Evolutionary conservation across 345 rosid species (phyloP).

Genomic region (Populus euphratica): DNA sequence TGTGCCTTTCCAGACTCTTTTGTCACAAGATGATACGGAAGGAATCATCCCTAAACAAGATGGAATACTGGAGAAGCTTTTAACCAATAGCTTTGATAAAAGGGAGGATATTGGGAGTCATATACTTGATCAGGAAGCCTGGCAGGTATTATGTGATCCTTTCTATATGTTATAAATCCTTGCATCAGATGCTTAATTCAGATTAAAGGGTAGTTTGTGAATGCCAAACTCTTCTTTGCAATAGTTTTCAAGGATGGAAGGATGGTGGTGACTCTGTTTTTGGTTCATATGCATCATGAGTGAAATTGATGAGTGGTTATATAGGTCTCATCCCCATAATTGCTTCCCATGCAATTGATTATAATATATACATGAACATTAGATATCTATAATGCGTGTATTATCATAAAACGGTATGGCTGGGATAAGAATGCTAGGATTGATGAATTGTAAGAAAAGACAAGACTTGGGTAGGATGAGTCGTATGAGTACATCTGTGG

Average conservation of each 20-base stretch:
- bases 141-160: slow-evolving; percentile 46
- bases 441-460: not conserved
- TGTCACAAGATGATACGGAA: slow-evolving; percentile 28
- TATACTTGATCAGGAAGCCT: slow-evolving; percentile 39
- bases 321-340: not conserved
- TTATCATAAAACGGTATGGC: not conserved
- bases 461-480: not conserved
- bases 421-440: not conserved
- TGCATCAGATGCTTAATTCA: slow-evolving; percentile 2
- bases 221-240: slow-evolving; percentile 2
- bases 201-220: slow-evolving; percentile 7
- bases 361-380: not conserved
- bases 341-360: not conserved
- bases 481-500: not conserved
- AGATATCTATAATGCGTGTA: not conserved
- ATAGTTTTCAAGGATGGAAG: not conserved
- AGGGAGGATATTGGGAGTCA: slow-evolving; percentile 48
- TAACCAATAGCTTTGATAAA: slow-evolving; percentile 33
- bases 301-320: slow-evolving; percentile 1
- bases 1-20: slow-evolving; percentile 31
- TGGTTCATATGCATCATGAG: not conserved
- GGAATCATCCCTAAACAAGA: slow-evolving; percentile 35
- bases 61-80: slow-evolving; percentile 44
- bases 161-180: not conserved
- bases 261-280: not conserved